Conservation (phyloP, 768 basidiomycete species). For the Mycena alexandri region DNA sequence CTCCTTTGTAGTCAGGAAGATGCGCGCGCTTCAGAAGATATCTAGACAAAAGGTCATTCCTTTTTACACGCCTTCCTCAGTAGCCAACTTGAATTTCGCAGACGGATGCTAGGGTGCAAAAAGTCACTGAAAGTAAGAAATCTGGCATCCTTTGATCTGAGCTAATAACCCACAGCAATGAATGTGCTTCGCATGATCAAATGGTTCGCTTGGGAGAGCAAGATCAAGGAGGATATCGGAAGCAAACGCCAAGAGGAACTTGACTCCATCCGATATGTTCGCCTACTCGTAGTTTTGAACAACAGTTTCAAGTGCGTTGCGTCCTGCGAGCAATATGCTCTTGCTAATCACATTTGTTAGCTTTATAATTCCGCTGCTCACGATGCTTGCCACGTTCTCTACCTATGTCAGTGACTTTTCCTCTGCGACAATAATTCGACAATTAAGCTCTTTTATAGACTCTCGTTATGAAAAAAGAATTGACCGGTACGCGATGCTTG, state of each 20-base stretch:
- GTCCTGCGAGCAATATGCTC: not conserved
- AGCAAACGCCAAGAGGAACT: constrained; percentile 64
- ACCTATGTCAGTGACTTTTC: constrained; percentile 52
- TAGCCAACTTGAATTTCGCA: constrained; percentile 46
- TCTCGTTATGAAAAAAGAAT: constrained; percentile 37
- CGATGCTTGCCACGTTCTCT: constrained; percentile 59
- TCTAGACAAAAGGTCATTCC: constrained; percentile 46
- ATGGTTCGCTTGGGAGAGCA: constrained; percentile 65
- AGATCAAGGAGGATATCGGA: constrained; percentile 55
- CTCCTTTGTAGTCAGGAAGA: constrained; percentile 52
- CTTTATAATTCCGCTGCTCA: constrained; percentile 62
- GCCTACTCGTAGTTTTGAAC: constrained; percentile 56
- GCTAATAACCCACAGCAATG: constrained; percentile 51
- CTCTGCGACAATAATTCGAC: not conserved
- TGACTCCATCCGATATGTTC: constrained; percentile 52
- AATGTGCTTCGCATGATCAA: constrained; percentile 63
- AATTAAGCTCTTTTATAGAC: constrained; percentile 4
- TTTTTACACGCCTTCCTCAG: no score
- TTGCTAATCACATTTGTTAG: constrained; percentile 40
- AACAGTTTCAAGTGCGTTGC: constrained; percentile 52
- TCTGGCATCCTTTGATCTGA: constrained; percentile 45
- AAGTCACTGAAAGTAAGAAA: constrained; percentile 58
- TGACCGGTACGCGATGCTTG: constrained; percentile 7
- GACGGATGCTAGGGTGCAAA: constrained; percentile 63
- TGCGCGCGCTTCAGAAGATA: constrained; percentile 52